Percentiles rank a stretch among this genome's conserved stretches.
Conservation (phyloP, 169 alveolate species). For the Plasmodium gallinaceum region DNA sequence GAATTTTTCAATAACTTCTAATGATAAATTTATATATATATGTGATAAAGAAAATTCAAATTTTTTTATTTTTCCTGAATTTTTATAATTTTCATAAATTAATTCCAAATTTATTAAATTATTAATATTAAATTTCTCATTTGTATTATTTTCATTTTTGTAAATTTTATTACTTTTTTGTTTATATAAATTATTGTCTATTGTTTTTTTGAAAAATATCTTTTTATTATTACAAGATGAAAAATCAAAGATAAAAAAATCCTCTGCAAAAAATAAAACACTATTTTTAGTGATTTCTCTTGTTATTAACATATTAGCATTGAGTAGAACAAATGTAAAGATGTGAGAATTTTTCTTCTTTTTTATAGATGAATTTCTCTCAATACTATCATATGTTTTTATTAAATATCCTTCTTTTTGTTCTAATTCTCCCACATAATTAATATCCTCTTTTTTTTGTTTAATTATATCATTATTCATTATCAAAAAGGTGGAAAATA, state of each 20-base stretch:
- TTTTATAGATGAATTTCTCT: neutral
- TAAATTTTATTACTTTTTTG: neutral
- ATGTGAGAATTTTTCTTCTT: constrained; percentile 60
- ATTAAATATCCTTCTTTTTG: neutral
- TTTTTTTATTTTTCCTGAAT: constrained; percentile 2
- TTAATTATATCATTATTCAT: neutral
- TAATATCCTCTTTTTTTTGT: neutral
- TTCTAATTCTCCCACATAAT: neutral
- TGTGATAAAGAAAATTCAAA: constrained; percentile 30
- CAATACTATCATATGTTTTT: neutral
- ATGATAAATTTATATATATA: constrained; percentile 25
- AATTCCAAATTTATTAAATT: constrained; percentile 10
- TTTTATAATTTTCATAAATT: constrained; percentile 5
- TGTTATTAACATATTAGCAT: neutral
- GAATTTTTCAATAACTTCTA: constrained; percentile 18
- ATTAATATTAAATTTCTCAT: neutral
- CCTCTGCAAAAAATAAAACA: neutral
- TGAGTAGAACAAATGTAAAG: constrained; percentile 12
- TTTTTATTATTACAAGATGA: constrained; percentile 15
- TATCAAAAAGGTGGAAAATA: constrained; percentile 17
- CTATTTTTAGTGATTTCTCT: neutral
- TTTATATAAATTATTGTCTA: neutral
- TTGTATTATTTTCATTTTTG: neutral
- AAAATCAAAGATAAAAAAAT: constrained; percentile 14
- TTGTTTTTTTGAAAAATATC: constrained; percentile 16